phyloP scores from a whole-genome alignment of 495 filamentous ascomycete species.

The Apiosordaria backusii region DNA sequence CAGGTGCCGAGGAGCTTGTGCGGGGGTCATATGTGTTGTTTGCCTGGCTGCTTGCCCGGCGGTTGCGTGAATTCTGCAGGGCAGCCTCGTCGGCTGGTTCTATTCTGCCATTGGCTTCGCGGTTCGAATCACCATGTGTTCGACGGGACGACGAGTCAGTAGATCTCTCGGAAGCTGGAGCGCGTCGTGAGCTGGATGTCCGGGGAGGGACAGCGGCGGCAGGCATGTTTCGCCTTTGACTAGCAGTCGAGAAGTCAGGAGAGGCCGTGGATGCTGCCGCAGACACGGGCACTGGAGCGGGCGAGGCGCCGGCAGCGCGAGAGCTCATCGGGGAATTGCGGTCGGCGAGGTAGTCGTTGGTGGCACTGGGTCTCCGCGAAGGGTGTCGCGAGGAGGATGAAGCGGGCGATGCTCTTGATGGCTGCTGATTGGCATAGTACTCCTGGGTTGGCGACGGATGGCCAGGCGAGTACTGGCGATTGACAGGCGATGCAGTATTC shows the following conservation, averaged over 20 bases:
- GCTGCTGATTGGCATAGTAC: slow-evolving; percentile 42
- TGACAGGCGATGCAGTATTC: slow-evolving; percentile 41
- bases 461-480: slow-evolving; percentile 41
- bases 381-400: slow-evolving; percentile 42
- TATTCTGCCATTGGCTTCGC: slow-evolving; percentile 30
- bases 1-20: slow-evolving; percentile 36
- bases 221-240: slow-evolving; percentile 31
- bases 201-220: slow-evolving; percentile 59
- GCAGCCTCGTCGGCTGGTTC: slow-evolving; percentile 37
- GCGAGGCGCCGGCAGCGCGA: slow-evolving; percentile 45
- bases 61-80: slow-evolving; percentile 48
- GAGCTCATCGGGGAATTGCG: slow-evolving; percentile 48
- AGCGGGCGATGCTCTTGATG: slow-evolving; percentile 34
- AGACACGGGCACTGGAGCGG: slow-evolving; percentile 46
- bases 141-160: slow-evolving; percentile 40
- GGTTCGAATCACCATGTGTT: slow-evolving; percentile 36
- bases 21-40: slow-evolving; percentile 50
- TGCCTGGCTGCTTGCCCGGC: slow-evolving; percentile 43
- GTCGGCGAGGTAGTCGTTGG: slow-evolving; percentile 47
- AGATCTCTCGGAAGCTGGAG: slow-evolving; percentile 40
- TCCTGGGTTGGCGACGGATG: slow-evolving; percentile 44
- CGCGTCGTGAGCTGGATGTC: slow-evolving; percentile 51
- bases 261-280: slow-evolving; percentile 34
- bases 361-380: slow-evolving; percentile 51
- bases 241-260: slow-evolving; percentile 34